Base-by-base conservation (phyloP, 257 asterid genomes). In the Plantago ovata region DNA sequence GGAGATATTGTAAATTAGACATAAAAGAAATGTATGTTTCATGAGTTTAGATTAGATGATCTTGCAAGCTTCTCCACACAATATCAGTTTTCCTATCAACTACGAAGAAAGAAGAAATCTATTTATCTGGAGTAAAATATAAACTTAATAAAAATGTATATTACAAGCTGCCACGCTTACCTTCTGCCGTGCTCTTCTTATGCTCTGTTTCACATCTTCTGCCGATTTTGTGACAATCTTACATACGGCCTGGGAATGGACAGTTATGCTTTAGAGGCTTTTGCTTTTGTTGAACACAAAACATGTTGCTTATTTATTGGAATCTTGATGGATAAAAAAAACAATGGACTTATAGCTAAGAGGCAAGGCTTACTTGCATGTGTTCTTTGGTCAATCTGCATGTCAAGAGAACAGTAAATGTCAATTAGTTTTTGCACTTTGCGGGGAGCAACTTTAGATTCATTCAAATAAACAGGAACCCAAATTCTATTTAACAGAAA, bases 141-240 rank as follows among this genome's bases (percentile, higher is more conserved):
- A 23, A 50, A n/a, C 2, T 12, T 10, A 50, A 36, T 50, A 3
- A 48, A 38, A 18, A 49, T 11, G 20, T 15, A 55, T 44, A 36
- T 10, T 33, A 39, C 20, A 14, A 63, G 38, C 54, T 49, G 47
- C 13, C 24, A 48, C 13, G 14, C 36, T 52, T 73, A 92, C 98
- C 95, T 85, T 92, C 66, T 92, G 98, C 57, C 96, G 96, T 2
- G 96, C 86, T 84, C 98, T 79, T 77, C 98, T 73, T 72, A 88
- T 71, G 77, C 98, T 84, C 72, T 82, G 90, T 72, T 88, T 92
- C 74, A 84, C 96, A 67, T 81, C 95, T 77, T 92, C 98, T 50
- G 95, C 79, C 62, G 95, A 82, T 79, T 88, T 92, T 15, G 92
- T 67, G 41, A 88, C 98, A 70, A 88, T 92, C 73, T 84, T 92